Evolutionary conservation across 1,284 basidiomycete species (phyloP), one percentile per base, ranked within the genome.

Genomic region (Neonothopanus nambi): DNA sequence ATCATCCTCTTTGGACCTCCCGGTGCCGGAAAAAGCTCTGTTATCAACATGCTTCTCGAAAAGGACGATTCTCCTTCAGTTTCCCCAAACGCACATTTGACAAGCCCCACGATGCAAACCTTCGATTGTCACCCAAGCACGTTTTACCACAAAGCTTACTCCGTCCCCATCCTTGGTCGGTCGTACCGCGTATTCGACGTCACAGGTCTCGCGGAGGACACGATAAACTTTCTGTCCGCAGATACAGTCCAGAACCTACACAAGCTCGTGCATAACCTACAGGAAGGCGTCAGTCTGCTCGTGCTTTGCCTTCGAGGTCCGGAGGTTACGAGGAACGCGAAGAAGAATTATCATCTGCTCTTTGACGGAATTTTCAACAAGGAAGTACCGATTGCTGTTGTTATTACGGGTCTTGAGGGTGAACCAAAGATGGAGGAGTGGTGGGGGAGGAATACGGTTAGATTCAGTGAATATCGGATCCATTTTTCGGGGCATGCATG

Each of bases 141-240:
- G 0, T 62, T 66, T 42, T 11, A 55, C 2, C 61, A 54, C 44
- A 47, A 36, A 1, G 8, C 28, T 0, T 63, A 65, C 54, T 5
- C 41, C 5, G 48, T 63, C 23, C 36, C 42, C 1, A 57, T 65
- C 33, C 48, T 48, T 0, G 63, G 57, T 2, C 54, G 26, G 35
- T 47, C 47, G 15, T 65, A 67, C 24, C 63, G 51, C 26, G 33
- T 75, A 20, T 69, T 67, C 59, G 75, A 75, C 28, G 76, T 75
- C 30, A 65, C 70, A 18, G 75, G 76, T n/a, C 68, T 77, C 13
- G 62, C 75, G 42, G 73, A 77, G 43, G 69, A 69, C 48, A 66
- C 63, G 30, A n/a, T n/a, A n/a, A n/a, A n/a, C n/a, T n/a, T n/a
- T n/a, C n/a, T n/a, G n/a, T n/a, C n/a, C n/a, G n/a, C n/a, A n/a